These are phyloP conservation scores for Chamaecrista fasciculata DNA, from an alignment of 306 rosid species.

Conservation along the genomic window DNA sequence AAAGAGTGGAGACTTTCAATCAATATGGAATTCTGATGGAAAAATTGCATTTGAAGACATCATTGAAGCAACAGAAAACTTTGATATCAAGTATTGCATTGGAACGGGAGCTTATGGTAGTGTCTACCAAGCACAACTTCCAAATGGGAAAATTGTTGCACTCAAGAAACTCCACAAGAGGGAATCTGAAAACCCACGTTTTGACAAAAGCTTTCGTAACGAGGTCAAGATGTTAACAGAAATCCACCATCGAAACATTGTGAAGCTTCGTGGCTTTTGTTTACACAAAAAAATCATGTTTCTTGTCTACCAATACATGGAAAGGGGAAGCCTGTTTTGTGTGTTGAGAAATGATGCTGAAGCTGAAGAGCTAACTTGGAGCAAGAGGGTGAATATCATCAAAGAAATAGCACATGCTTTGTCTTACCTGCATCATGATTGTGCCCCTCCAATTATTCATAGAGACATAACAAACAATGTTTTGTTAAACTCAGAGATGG, in stretches of 20 bases:
- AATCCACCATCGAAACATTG: not conserved
- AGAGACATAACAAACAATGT: not conserved
- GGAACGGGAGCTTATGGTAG: too few species aligned
- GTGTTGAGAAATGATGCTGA: not conserved
- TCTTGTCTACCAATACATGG: not conserved
- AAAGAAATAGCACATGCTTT: not conserved
- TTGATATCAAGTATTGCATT: not conserved
- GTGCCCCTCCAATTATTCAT: not conserved
- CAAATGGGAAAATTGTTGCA: not conserved
- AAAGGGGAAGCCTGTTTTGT: not conserved
- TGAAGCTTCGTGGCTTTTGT: not conserved
- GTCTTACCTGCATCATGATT: not conserved
- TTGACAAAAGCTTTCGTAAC: not conserved
- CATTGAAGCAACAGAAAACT: not conserved
- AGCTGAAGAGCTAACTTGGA: not conserved
- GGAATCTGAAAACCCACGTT: not conserved
- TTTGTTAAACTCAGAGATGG: not conserved
- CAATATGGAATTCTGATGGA: too few species aligned
- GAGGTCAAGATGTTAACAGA: not conserved
- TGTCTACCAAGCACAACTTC: not conserved
- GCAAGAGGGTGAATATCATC: not conserved
- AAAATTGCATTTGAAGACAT: constrained; percentile 21
- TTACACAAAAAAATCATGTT: not conserved
- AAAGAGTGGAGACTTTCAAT: too few species aligned
- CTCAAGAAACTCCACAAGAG: not conserved